Conservation (phyloP, 1,139 yeast species). For the Yamadazyma diddensiae region DNA sequence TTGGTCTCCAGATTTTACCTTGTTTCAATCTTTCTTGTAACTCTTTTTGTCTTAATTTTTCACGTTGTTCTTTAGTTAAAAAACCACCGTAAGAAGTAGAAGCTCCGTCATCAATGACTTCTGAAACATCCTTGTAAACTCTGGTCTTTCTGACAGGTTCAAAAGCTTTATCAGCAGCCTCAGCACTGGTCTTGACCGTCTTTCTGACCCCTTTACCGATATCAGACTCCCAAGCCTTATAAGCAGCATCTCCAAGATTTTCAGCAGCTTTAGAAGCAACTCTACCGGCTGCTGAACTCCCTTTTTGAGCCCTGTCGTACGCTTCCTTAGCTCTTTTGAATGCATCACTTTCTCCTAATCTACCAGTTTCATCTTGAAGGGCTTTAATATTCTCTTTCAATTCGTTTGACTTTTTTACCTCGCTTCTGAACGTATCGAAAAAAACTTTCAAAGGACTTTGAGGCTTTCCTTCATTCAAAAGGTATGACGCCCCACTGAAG, state of each 20-base stretch:
- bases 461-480: slow-evolving; percentile 17
- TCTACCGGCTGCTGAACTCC: slow-evolving; percentile 78
- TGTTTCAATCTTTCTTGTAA: slow-evolving; percentile 42
- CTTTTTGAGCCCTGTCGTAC: slow-evolving; percentile 77
- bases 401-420: slow-evolving; percentile 88
- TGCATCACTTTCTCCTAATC: slow-evolving; percentile 91
- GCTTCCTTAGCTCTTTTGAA: slow-evolving; percentile 94
- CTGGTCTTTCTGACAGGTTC: slow-evolving; percentile 94
- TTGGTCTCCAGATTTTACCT: slow-evolving; percentile 61
- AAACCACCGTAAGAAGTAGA: slow-evolving; percentile 91
- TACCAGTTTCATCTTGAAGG: slow-evolving; percentile 93
- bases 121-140: slow-evolving; percentile 83
- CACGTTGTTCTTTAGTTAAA: slow-evolving; percentile 81
- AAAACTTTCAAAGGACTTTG: slow-evolving; percentile 91
- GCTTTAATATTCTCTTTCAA: slow-evolving; percentile 92
- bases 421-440: slow-evolving; percentile 84
- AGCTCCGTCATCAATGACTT: slow-evolving; percentile 89
- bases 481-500: slow-evolving; percentile 1
- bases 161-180: slow-evolving; percentile 77
- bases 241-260: slow-evolving; percentile 86
- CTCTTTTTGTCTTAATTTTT: slow-evolving; percentile 67
- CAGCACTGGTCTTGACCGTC: slow-evolving; percentile 78
- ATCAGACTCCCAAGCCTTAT: slow-evolving; percentile 95
- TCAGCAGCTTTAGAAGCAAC: slow-evolving; percentile 90
- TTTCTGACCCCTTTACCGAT: slow-evolving; percentile 85